These are phyloP conservation scores for Begonia masoniana DNA, from an alignment of 306 rosid genomes.

Conservation along the genomic window DNA sequence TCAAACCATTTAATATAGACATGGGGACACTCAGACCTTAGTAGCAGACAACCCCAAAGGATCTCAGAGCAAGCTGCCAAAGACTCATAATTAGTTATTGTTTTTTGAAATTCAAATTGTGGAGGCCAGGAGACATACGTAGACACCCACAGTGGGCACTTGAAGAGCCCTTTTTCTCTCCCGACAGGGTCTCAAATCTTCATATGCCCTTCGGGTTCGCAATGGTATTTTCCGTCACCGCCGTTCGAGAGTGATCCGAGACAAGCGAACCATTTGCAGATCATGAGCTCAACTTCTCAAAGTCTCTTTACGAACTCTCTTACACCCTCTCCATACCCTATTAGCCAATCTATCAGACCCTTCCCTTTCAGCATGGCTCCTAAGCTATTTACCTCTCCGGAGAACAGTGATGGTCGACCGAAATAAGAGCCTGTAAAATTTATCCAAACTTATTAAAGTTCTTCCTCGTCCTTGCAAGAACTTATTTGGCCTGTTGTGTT, in stretches of 20 bases:
- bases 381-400: constrained; percentile 16
- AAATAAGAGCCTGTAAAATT: constrained; percentile 7
- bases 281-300: constrained; percentile 17
- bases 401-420: constrained; percentile 22
- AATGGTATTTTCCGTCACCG: constrained; percentile 18
- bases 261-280: constrained; percentile 34
- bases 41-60: too few relatives aligned
- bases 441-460: too few relatives aligned
- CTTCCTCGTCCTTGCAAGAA: too few relatives aligned
- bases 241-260: constrained; percentile 33
- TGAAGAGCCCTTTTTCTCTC: constrained; percentile 22
- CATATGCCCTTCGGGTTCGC: constrained; percentile 26
- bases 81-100: too few relatives aligned
- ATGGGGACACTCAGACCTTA: too few relatives aligned
- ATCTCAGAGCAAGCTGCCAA: too few relatives aligned
- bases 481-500: too few relatives aligned
- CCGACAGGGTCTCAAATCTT: constrained; percentile 40
- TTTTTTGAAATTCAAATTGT: too few relatives aligned
- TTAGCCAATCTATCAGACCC: constrained; percentile 24
- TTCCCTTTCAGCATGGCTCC: constrained; percentile 33
- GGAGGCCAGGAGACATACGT: too few relatives aligned
- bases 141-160: too few relatives aligned
- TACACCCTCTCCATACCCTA: constrained; percentile 16
- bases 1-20: too few relatives aligned
- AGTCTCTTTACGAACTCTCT: constrained; percentile 11